Base-by-base conservation (phyloP, 2,329 filamentous ascomycete species). In the Blastomyces silverae region DNA sequence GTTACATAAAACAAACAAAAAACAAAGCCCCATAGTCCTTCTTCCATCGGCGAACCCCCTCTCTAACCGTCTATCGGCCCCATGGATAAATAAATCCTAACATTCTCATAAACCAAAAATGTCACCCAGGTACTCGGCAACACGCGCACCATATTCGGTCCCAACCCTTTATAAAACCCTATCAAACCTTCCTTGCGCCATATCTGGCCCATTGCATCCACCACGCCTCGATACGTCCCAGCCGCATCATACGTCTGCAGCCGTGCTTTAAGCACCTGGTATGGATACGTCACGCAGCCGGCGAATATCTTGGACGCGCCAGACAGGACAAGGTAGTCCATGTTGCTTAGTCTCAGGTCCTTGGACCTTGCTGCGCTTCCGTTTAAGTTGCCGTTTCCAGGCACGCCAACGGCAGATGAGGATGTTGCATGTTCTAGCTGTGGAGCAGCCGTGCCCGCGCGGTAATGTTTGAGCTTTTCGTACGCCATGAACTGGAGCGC, bases 401-500 rank as follows among this genome's bases (percentile, higher is more conserved):
- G 22, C n/a, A 50, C n/a, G n/a, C 7, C 48, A 10, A 25, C 48
- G 3, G 22, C 6, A 25, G 69, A 67, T n/a, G 52, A 28, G 6
- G 52, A n/a, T 22, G 13, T 22, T 28, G 61, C 37, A 44, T 8
- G 37, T 17, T 22, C 28, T 53, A 66, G 39, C 67, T 66, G 55
- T 71, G 67, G 70, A 72, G 42, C 68, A 75, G 68, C 52, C 70
- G 68, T 22, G 70, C 69, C 73, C 0, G 82, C 79, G 66, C 89
- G 80, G 69, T 88, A 86, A 62, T 81, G 80, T 74, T 89, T 89
- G 69, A 89, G 78, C 68, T 84, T 81, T 75, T 99, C 94, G 77
- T 99, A 99, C 25, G 94, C 91, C 77, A 92, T 91, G 76, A 99
- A 99, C 76, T 97, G 94, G 34, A 99, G 88, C 2, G 93, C 92